These are phyloP conservation scores for Zalaria sp. DNA, from an alignment of 2,329 filamentous ascomycete species.

Conservation along the genomic window DNA sequence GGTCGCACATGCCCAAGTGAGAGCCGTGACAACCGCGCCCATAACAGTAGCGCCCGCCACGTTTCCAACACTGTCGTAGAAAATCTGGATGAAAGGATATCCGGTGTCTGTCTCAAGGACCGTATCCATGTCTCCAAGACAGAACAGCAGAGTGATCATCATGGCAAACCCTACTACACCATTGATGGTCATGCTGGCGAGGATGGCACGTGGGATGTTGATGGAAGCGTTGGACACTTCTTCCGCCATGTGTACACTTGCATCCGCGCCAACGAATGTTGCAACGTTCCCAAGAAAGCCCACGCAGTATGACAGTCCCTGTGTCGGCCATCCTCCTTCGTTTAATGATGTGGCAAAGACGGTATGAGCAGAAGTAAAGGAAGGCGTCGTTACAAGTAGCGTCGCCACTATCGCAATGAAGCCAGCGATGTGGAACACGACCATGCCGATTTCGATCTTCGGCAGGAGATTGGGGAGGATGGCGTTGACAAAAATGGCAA, in stretches of 20 bases:
- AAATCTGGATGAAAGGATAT: constrained; percentile 37
- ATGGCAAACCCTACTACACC: constrained; percentile 32
- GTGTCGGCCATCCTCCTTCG: constrained; percentile 18
- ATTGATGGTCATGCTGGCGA: constrained; percentile 33
- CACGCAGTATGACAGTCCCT: constrained; percentile 19
- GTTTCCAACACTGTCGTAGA: constrained; percentile 31
- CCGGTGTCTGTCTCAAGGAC: constrained; percentile 29
- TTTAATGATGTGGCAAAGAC: constrained; percentile 18
- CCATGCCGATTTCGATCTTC: constrained; percentile 24
- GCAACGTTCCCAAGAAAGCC: constrained; percentile 21
- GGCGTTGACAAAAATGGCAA: constrained; percentile 28
- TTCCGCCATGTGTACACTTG: constrained; percentile 25
- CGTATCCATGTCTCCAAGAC: constrained; percentile 24
- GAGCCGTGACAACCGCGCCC: constrained; percentile 28
- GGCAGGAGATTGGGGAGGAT: constrained; percentile 23
- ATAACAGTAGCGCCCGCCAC: constrained; percentile 31
- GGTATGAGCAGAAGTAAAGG: constrained; percentile 11
- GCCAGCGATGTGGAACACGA: constrained; percentile 6
- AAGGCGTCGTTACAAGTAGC: constrained; percentile 14
- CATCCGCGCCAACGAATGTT: constrained; percentile 3
- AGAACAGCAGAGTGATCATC: constrained; percentile 30
- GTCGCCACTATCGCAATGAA: constrained; percentile 7
- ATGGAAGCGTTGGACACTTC: constrained; percentile 34
- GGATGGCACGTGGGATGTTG: constrained; percentile 34
- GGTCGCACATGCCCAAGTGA: constrained; percentile 22